Evolutionary conservation across 495 filamentous ascomycete species (phyloP).

Genomic region (Aspergillus sparsus): DNA sequence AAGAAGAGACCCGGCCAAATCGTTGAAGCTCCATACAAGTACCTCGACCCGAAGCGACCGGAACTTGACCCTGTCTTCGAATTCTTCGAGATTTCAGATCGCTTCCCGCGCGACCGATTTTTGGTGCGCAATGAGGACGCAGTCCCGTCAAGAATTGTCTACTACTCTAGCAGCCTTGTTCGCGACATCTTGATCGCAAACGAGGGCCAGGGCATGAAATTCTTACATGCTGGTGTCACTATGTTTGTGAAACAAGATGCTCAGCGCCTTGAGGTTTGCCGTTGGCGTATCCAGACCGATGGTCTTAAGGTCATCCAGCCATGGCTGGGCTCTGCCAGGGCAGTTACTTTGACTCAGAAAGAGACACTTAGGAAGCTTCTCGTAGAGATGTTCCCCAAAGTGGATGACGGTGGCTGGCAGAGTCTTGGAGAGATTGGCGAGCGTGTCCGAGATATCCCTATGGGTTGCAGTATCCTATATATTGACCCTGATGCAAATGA

Average conservation of each 20-base stretch:
- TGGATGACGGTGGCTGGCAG: conserved; percentile 66
- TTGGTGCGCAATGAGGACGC: conserved; percentile 92
- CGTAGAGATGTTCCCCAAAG: conserved; percentile 93
- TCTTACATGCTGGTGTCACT: conserved; percentile 94
- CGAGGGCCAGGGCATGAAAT: conserved; percentile 86
- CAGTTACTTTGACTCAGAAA: conserved; percentile 71
- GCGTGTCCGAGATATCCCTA: conserved; percentile 71
- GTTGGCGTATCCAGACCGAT: conserved; percentile 94
- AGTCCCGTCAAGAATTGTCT: conserved; percentile 81
- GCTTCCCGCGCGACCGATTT: conserved; percentile 87
- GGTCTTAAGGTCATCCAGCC: conserved; percentile 84
- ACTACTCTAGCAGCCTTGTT: conserved; percentile 87
- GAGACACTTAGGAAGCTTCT: conserved; percentile 77
- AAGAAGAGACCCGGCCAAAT: conserved; percentile 53
- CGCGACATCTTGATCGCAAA: conserved; percentile 79
- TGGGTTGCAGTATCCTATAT: conserved; percentile 89
- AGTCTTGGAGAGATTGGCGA: conserved; percentile 84
- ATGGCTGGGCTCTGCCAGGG: conserved; percentile 77
- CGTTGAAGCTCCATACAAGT: conserved; percentile 91
- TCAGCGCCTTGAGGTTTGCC: conserved; percentile 77
- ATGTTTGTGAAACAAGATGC: conserved; percentile 98
- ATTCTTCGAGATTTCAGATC: conserved; percentile 79
- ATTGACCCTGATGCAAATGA: conserved; percentile 70
- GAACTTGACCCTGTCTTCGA: conserved; percentile 71
- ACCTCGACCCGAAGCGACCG: conserved; percentile 66